Evolutionary conservation across 129 eudicot genomes (phyloP), one percentile per base, ranked within the genome.

Genomic region (Flaveria robusta): DNA sequence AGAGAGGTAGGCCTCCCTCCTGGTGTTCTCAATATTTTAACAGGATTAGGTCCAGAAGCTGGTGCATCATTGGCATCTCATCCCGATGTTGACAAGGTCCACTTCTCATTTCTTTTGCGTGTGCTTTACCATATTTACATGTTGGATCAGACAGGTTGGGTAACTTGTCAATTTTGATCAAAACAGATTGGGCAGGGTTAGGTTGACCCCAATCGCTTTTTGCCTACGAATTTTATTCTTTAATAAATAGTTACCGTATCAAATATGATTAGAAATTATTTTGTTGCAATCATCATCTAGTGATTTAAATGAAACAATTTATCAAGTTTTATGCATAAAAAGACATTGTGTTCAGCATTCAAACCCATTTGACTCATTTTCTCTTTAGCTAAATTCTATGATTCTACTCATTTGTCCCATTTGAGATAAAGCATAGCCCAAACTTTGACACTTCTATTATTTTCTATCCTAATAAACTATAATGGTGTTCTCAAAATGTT

Each of bases 81-180:
- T 85, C 95, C 96, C 29, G 79, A 92, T 81, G 98, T 92, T 83
- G 96, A 92, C 77, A 92, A 85, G 98, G 98, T 88, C 46, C 60
- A 27, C 66, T 79, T 72, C 63, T 27, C 55, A 10, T 15, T 74
- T 70, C 74, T 59, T 65, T 42, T 16, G 24, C 46, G 42, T 45
- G 34, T 15, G 42, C 2, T 18, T 55, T 58, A 2, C 65, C 16
- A 24, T 27, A 34, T 27, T 62, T 62, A 56, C 64, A 56, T 20
- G 68, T 63, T 63, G 66, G 66, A n/a, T 19, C 66, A 59, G 66
- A 3, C 31, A 16, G 66, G 37, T 24, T 23, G 34, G 34, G 66
- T 59, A 59, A 59, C 37, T 59, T 59, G 66, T 59, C 37, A 23
- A 16, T 59, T 23, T 34, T 59, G 7, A 34, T 59, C 37, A 59